Percentiles rank a stretch among this genome's conserved stretches.
Conservation (phyloP, 345 rosid species). For the Capsella bursapastoris region DNA sequence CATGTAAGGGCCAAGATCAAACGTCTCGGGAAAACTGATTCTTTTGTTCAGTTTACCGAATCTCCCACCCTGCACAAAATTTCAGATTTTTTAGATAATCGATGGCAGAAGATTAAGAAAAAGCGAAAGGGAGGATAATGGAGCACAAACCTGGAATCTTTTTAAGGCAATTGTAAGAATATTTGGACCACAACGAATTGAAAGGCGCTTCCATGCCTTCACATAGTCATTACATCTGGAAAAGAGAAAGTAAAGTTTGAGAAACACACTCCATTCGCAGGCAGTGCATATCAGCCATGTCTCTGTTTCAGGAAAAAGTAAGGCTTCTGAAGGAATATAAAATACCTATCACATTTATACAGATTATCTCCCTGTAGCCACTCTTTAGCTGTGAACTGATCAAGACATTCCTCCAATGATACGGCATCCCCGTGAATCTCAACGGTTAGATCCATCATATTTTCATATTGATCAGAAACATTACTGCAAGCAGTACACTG, state of each 20-base stretch:
- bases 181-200: slow-evolving; percentile 77
- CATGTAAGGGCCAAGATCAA: slow-evolving; percentile 89
- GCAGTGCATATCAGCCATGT: slow-evolving; percentile 1
- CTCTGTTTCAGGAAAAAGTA: slow-evolving; percentile 14
- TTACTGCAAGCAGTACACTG: slow-evolving; percentile 75
- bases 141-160: slow-evolving; percentile 78
- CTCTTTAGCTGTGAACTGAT: slow-evolving; percentile 84
- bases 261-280: slow-evolving; percentile 18
- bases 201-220: slow-evolving; percentile 94
- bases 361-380: slow-evolving; percentile 93
- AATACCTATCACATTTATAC: slow-evolving; percentile 94
- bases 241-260: not conserved
- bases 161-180: slow-evolving; percentile 92
- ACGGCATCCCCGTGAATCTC: slow-evolving; percentile 93
- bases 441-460: slow-evolving; percentile 97
- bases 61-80: slow-evolving; percentile 80
- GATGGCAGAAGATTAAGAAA: not conserved
- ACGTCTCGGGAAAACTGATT: slow-evolving; percentile 82
- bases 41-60: slow-evolving; percentile 97
- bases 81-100: slow-evolving; percentile 27
- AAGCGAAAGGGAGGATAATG: not conserved
- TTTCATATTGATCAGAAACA: slow-evolving; percentile 85
- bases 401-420: slow-evolving; percentile 95
- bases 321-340: slow-evolving; percentile 14
- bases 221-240: slow-evolving; percentile 89